Evolutionary conservation across 2,329 filamentous ascomycete genomes (phyloP).

Genomic region (Fusarium sublunatum): DNA sequence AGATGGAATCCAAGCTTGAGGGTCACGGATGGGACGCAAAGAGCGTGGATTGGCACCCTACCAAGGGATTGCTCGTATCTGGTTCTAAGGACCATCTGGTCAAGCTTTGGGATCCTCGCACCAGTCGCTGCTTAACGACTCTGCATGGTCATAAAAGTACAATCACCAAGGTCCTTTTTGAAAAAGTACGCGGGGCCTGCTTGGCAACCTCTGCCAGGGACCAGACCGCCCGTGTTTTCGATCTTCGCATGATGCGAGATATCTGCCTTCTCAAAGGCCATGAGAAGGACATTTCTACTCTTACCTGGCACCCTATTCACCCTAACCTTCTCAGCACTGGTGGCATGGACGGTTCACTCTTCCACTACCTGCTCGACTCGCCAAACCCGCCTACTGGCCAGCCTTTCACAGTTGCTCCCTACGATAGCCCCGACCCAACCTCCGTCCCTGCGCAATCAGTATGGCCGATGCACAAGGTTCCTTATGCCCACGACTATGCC

Average conservation of each 20-base stretch:
- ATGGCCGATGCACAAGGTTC: constrained; percentile 86
- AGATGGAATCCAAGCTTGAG: constrained; percentile 83
- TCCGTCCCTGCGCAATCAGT: constrained; percentile 90
- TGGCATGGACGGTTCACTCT: constrained; percentile 87
- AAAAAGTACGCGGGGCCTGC: constrained; percentile 83
- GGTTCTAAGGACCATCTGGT: constrained; percentile 98
- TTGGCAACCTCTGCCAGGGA: constrained; percentile 94
- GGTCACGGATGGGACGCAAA: constrained; percentile 99
- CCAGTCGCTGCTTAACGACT: constrained; percentile 88
- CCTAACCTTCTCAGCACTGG: constrained; percentile 89
- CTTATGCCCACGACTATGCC: constrained; percentile 91
- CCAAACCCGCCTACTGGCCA: constrained; percentile 85
- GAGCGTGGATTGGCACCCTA: constrained; percentile 96
- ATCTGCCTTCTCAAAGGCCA: constrained; percentile 93
- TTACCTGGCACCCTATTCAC: constrained; percentile 95
- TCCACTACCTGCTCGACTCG: constrained; percentile 96
- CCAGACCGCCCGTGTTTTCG: constrained; percentile 91
- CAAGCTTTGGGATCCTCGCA: constrained; percentile 98
- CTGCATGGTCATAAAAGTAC: constrained; percentile 98
- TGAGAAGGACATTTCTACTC: constrained; percentile 93
- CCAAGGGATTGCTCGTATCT: constrained; percentile 92
- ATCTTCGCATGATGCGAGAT: constrained; percentile 98
- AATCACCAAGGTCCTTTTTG: constrained; percentile 92
- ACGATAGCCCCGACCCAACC: constrained; percentile 82
- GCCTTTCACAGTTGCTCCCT: constrained; percentile 79